Base-by-base conservation (phyloP, 1,284 basidiomycete species). In the Fomitopsis palustris region DNA sequence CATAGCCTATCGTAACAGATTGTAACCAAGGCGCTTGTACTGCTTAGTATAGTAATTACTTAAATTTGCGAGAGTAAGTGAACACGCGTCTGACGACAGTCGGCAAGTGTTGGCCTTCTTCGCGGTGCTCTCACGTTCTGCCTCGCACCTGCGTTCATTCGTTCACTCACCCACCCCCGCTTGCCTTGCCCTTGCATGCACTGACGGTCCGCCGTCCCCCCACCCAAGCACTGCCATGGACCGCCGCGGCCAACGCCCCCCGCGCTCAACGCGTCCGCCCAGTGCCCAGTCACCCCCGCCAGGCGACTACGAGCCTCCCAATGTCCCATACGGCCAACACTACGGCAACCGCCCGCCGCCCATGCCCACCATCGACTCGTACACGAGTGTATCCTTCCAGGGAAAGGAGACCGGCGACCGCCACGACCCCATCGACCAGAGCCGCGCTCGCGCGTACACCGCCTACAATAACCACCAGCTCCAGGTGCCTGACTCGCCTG, bases 391-490 rank as follows among this genome's bases (percentile, higher is more conserved):
- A 38, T 86, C 86, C 37, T 92, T 92, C 68, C 85, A 87, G 72
- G 78, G 78, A 60, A 78, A 65, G 12, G 88, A 92, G 70, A 82
- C 78, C 66, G 88, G 87, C 43, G 88, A 90, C 72, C 81, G 88
- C 56, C 78, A 74, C 27, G 78, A 74, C 4, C 74, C 78, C 10
- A 72, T 88, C 35, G 85, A 88, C 69, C 75, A 79, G 29, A 72
- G 76, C 14, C 79, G 82, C 21, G 81, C 67, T 65, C 69, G 61
- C 68, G 62, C 80, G 64, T 78, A 80, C 35, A 81, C 82, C 39
- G 78, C 86, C 9, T 87, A 88, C 72, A 80, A 83, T 65, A 76
- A 76, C 57, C 76, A 82, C 57, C 60, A 67, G 52, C 59, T 53
- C 4, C 77, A 81, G 54, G 72, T 78, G 23, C 75, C 79, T 27